Percentiles rank a stretch among this genome's conserved stretches.
These are phyloP conservation scores for Penicillium sclerotigenum DNA, from an alignment of 2,329 filamentous ascomycete species.

Conservation along the genomic window DNA sequence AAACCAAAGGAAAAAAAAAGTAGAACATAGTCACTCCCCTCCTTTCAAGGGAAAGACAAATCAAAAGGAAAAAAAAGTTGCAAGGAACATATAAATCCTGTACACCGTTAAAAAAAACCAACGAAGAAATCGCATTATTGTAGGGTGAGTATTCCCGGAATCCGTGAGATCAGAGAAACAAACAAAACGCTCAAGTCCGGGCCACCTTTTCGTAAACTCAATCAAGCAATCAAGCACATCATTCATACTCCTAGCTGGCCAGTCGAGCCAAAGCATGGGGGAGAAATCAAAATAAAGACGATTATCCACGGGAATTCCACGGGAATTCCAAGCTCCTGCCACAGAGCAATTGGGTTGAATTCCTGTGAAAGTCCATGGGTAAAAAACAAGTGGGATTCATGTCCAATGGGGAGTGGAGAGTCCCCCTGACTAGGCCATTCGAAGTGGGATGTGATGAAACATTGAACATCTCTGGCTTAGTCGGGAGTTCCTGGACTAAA, in stretches of 20 bases:
- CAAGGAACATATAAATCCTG: slow-evolving; percentile 18
- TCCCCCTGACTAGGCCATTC: background rate
- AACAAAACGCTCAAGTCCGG: slow-evolving; percentile 20
- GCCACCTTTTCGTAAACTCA: slow-evolving; percentile 30
- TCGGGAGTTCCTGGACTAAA: slow-evolving; percentile 4
- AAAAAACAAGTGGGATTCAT: slow-evolving; percentile 2
- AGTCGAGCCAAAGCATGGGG: slow-evolving; percentile 18
- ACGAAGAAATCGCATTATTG: slow-evolving; percentile 12
- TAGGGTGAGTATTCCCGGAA: slow-evolving; percentile 19
- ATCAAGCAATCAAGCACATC: slow-evolving; percentile 24
- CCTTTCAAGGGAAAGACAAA: slow-evolving; percentile 16
- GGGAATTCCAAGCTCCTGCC: slow-evolving; percentile 5
- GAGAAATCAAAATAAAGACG: slow-evolving; percentile 14
- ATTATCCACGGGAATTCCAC: slow-evolving; percentile 6
- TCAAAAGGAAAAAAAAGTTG: slow-evolving; percentile 16
- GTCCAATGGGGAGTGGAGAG: slow-evolving; percentile 8
- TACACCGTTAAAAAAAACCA: slow-evolving; percentile 17
- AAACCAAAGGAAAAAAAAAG: slow-evolving; percentile 27
- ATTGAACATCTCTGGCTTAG: slow-evolving; percentile 1
- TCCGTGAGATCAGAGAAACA: slow-evolving; percentile 18
- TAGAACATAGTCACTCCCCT: slow-evolving; percentile 24
- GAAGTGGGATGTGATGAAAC: slow-evolving; percentile 2
- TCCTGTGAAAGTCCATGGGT: slow-evolving; percentile 15
- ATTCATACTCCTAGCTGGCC: slow-evolving; percentile 24
- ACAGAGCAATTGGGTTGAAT: slow-evolving; percentile 4